Percentiles rank a stretch among this genome's conserved stretches.
Conservation (phyloP, 148 eudicot species). For the Agrostemma githago region DNA sequence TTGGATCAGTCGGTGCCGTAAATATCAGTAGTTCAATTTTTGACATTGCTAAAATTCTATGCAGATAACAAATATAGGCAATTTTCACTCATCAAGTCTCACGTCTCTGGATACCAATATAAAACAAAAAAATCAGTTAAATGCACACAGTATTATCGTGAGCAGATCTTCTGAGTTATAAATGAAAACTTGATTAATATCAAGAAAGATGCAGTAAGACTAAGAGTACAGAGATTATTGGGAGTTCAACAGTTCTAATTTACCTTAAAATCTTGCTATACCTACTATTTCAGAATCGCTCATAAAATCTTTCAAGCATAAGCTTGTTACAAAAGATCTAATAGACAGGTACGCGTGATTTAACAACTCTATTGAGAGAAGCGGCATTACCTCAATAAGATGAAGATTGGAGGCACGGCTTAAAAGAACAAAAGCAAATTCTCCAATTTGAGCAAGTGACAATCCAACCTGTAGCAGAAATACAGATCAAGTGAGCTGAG, state of each 20-base stretch:
- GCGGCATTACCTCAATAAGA: slow-evolving; percentile 68
- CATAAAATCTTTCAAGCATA: neutral
- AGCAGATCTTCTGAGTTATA: no score
- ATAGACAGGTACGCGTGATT: neutral
- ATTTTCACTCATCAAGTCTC: no score
- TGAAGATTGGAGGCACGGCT: slow-evolving; percentile 92
- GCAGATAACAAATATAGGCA: neutral
- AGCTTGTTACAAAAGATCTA: neutral
- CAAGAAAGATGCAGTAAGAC: neutral
- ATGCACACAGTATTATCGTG: no score
- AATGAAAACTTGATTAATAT: neutral
- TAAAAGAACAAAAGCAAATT: slow-evolving; percentile 92
- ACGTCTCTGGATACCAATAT: no score
- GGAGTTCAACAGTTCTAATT: neutral
- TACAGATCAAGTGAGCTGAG: slow-evolving; percentile 11
- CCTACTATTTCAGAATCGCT: neutral
- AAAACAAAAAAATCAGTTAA: no score
- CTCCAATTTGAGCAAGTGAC: slow-evolving; percentile 97
- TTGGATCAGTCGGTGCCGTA: neutral
- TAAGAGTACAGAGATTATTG: neutral
- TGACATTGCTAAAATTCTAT: neutral
- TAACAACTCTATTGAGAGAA: neutral
- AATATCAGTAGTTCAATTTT: neutral
- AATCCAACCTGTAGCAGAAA: slow-evolving; percentile 66
- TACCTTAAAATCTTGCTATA: neutral